Percentiles rank a stretch among this genome's conserved stretches.
phyloP scores from a whole-genome alignment of 1,284 basidiomycete species.

The Moesziomyces globuligerus region DNA sequence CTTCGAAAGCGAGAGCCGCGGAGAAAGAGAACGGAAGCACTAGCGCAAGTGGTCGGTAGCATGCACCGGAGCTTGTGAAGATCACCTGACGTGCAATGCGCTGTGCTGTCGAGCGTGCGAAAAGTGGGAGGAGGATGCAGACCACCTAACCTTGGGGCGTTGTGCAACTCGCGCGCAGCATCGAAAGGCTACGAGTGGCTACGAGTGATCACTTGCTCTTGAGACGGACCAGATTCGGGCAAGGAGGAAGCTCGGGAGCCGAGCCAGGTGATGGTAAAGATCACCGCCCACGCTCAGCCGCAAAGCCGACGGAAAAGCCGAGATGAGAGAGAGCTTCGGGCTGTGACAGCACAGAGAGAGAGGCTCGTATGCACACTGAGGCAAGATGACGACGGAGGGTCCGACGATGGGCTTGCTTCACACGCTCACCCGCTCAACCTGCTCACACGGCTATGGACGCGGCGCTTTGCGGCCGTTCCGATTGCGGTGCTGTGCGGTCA shows the following conservation, averaged over 20 bases:
- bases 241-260: too few relatives aligned
- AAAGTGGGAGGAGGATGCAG: too few relatives aligned
- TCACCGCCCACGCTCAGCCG: neutral
- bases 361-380: conserved; percentile 10
- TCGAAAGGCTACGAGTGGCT: neutral
- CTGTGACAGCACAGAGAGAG: neutral
- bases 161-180: neutral
- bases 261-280: too few relatives aligned
- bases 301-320: neutral
- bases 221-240: too few relatives aligned
- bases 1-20: neutral
- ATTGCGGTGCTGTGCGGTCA: too few relatives aligned
- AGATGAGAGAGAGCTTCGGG: neutral
- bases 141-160: too few relatives aligned
- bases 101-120: too few relatives aligned
- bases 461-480: too few relatives aligned
- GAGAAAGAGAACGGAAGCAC: neutral
- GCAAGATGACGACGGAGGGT: conserved; percentile 24
- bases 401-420: conserved; percentile 1
- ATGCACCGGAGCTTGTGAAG: neutral
- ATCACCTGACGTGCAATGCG: too few relatives aligned
- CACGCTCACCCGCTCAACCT: too few relatives aligned
- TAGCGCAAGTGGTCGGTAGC: neutral
- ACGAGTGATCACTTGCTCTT: too few relatives aligned
- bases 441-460: too few relatives aligned